Conservation (phyloP, 2,329 filamentous ascomycete species). For the Fusarium poae region DNA sequence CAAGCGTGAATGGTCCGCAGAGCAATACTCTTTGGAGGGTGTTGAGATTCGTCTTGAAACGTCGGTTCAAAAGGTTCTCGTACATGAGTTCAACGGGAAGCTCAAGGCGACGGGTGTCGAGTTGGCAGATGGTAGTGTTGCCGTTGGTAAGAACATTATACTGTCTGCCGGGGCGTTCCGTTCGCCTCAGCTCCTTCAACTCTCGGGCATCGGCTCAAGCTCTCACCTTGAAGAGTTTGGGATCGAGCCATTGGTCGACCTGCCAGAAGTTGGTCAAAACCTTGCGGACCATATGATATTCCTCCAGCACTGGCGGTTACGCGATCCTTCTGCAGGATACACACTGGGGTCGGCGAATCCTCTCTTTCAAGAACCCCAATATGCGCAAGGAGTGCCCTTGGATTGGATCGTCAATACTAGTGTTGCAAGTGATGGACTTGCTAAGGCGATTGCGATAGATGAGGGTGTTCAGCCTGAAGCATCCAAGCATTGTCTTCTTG, state of each 20-base stretch:
- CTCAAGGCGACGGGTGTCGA: slow-evolving; percentile 48
- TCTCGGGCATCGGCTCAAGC: slow-evolving; percentile 61
- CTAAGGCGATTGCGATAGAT: slow-evolving; percentile 52
- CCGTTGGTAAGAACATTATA: slow-evolving; percentile 56
- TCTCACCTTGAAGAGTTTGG: slow-evolving; percentile 56
- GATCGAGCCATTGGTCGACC: slow-evolving; percentile 55
- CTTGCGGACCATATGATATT: slow-evolving; percentile 48
- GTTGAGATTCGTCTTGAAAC: slow-evolving; percentile 47
- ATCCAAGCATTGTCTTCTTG: slow-evolving; percentile 52
- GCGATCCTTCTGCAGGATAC: slow-evolving; percentile 52
- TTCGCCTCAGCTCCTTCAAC: slow-evolving; percentile 62
- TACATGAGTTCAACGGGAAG: slow-evolving; percentile 12
- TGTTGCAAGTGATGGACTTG: slow-evolving; percentile 49
- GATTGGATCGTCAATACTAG: slow-evolving; percentile 55
- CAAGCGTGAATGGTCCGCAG: slow-evolving; percentile 44
- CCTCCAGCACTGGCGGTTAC: slow-evolving; percentile 51
- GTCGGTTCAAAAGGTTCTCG: slow-evolving; percentile 40
- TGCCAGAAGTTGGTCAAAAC: slow-evolving; percentile 65
- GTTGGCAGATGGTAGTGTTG: slow-evolving; percentile 46
- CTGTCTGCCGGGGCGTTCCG: slow-evolving; percentile 62
- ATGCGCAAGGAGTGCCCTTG: slow-evolving; percentile 52
- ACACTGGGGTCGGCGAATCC: slow-evolving; percentile 53
- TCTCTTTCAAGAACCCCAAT: slow-evolving; percentile 54
- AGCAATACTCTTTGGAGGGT: slow-evolving; percentile 45
- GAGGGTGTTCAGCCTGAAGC: slow-evolving; percentile 51